These are phyloP conservation scores for Malassezia sympodialis DNA, from an alignment of 1,284 basidiomycete genomes.

Conservation along the genomic window DNA sequence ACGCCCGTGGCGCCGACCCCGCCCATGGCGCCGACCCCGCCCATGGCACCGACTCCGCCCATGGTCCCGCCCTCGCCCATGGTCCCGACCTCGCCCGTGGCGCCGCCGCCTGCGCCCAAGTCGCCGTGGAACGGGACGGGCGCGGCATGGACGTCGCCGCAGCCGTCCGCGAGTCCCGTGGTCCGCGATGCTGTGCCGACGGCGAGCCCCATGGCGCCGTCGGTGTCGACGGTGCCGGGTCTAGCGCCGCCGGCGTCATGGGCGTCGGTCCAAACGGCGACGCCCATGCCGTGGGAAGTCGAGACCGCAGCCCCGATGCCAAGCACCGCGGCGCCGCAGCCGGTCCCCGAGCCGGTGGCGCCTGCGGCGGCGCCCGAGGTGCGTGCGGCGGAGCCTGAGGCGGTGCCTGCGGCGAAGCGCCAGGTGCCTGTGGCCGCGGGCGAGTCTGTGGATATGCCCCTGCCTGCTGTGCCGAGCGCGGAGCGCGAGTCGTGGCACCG, in stretches of 20 bases:
- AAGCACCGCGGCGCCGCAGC: not conserved
- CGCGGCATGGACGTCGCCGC: not conserved
- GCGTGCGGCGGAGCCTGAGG: not conserved
- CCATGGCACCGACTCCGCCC: not conserved
- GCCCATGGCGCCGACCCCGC: not conserved
- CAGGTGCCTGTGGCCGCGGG: constrained; percentile 3
- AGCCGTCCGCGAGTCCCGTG: not conserved
- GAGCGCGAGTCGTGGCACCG: not conserved
- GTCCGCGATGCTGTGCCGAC: not conserved
- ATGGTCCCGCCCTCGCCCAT: not conserved
- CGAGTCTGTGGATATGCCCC: constrained; percentile 3
- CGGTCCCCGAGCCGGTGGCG: not conserved
- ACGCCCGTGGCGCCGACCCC: not conserved
- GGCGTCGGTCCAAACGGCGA: not conserved
- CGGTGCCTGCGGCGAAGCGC: not conserved
- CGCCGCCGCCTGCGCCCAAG: no score
- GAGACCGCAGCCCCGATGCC: not conserved
- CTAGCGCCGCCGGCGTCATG: not conserved
- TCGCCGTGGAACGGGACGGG: not conserved
- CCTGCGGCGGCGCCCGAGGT: not conserved
- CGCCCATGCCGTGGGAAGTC: not conserved
- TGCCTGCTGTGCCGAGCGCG: constrained; percentile 9
- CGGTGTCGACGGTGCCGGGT: not conserved
- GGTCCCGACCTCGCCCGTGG: no score
- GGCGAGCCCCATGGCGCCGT: not conserved